phyloP scores from a whole-genome alignment of 1,284 basidiomycete species.

The Ganoderma multipileum region DNA sequence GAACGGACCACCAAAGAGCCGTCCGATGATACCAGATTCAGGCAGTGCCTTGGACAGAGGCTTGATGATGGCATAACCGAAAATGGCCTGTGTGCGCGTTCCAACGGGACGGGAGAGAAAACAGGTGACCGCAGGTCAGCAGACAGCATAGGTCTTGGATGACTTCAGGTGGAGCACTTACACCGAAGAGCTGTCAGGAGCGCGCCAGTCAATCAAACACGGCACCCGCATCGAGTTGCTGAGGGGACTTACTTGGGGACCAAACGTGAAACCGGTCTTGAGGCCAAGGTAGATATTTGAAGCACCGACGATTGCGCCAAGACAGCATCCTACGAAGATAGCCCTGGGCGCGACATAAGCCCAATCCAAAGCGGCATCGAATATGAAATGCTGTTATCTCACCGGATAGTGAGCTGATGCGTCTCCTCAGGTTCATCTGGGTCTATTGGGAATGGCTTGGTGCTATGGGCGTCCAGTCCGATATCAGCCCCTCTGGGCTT shows the following conservation, averaged over 20 bases:
- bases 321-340: slow-evolving; percentile 60
- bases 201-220: slow-evolving; percentile 3
- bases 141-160: neutral
- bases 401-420: slow-evolving; percentile 61
- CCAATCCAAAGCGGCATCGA: neutral
- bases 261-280: slow-evolving; percentile 76
- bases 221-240: neutral
- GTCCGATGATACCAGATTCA: slow-evolving; percentile 50
- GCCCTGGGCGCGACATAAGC: slow-evolving; percentile 45
- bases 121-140: neutral
- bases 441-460: slow-evolving; percentile 58
- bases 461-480: slow-evolving; percentile 11
- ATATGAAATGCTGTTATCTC: slow-evolving; percentile 9
- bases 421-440: slow-evolving; percentile 57
- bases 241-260: slow-evolving; percentile 47
- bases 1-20: slow-evolving; percentile 64
- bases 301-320: slow-evolving; percentile 31
- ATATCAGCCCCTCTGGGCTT: neutral
- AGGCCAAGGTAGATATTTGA: slow-evolving; percentile 65
- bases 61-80: slow-evolving; percentile 73
- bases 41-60: slow-evolving; percentile 58
- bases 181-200: slow-evolving; percentile 54
- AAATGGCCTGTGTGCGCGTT: slow-evolving; percentile 51
- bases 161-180: slow-evolving; percentile 18
- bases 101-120: neutral